Conservation (phyloP, 352 stramenopile genomes). For the Pythium apleroticum region DNA sequence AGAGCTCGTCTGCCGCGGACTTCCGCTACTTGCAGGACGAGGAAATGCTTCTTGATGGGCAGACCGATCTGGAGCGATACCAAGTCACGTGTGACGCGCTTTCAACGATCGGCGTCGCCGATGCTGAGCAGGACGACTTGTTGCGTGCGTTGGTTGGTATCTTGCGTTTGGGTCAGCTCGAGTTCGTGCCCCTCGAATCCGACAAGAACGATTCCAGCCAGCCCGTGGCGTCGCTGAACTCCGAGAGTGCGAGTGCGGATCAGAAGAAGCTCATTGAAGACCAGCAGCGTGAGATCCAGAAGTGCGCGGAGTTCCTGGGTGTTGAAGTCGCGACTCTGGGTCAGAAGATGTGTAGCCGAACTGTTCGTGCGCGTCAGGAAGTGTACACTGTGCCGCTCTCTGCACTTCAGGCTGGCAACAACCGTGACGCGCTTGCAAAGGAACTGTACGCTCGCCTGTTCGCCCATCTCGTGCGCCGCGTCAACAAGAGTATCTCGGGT, state of each 20-base stretch:
- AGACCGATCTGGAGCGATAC: slow-evolving; percentile 72
- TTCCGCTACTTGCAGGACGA: slow-evolving; percentile 83
- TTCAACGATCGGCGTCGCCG: slow-evolving; percentile 70
- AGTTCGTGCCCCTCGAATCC: slow-evolving; percentile 74
- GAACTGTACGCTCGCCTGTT: slow-evolving; percentile 96
- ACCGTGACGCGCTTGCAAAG: slow-evolving; percentile 94
- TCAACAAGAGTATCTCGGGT: slow-evolving; percentile 84
- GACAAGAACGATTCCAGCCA: slow-evolving; percentile 78
- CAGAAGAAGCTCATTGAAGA: slow-evolving; percentile 41
- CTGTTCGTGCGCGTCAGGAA: slow-evolving; percentile 77
- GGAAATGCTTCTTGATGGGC: slow-evolving; percentile 62
- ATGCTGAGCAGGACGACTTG: slow-evolving; percentile 71
- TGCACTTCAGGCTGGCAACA: slow-evolving; percentile 71
- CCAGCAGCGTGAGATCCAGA: slow-evolving; percentile 62
- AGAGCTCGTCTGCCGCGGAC: slow-evolving; percentile 42
- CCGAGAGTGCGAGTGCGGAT: slow-evolving; percentile 1
- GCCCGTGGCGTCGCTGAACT: slow-evolving; percentile 48
- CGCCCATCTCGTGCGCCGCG: slow-evolving; percentile 90
- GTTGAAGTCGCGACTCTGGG: slow-evolving; percentile 62
- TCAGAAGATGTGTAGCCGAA: slow-evolving; percentile 78
- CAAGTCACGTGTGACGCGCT: slow-evolving; percentile 80
- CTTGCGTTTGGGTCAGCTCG: slow-evolving; percentile 76
- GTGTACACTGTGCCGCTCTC: slow-evolving; percentile 82
- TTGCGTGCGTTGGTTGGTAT: slow-evolving; percentile 75
- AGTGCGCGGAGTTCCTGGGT: slow-evolving; percentile 63